These are phyloP conservation scores for Penicillium roqueforti DNA, from an alignment of 495 filamentous ascomycete genomes.

Conservation along the genomic window DNA sequence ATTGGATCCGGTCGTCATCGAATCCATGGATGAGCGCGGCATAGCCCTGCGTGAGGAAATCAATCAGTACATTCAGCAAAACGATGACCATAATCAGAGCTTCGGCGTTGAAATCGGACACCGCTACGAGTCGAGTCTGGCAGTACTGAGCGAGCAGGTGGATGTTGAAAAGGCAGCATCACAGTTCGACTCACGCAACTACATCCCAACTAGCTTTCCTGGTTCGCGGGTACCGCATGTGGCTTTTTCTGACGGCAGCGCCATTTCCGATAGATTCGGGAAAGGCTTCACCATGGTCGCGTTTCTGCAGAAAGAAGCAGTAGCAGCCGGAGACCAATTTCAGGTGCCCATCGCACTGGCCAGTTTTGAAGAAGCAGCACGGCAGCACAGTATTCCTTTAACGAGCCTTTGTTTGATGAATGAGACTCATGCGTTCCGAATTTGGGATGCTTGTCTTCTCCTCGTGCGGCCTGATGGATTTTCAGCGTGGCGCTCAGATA, in stretches of 20 bases:
- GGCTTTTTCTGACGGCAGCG: slow-evolving; percentile 20
- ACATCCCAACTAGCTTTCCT: slow-evolving; percentile 23
- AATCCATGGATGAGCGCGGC: background rate
- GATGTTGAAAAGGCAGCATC: slow-evolving; percentile 7
- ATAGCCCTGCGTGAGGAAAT: background rate
- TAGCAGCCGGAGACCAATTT: background rate
- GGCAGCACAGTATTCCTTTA: background rate
- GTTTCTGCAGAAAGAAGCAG: slow-evolving; percentile 6
- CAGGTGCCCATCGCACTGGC: background rate
- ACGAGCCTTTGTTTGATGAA: background rate
- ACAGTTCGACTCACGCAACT: slow-evolving; percentile 6
- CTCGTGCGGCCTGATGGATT: slow-evolving; percentile 19
- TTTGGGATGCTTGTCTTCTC: slow-evolving; percentile 11
- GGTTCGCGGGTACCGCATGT: slow-evolving; percentile 29
- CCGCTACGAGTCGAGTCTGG: slow-evolving; percentile 5
- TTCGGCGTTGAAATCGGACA: slow-evolving; percentile 14
- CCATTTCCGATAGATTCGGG: slow-evolving; percentile 21
- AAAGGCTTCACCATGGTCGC: slow-evolving; percentile 26
- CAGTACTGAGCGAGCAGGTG: background rate
- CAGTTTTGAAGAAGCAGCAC: background rate
- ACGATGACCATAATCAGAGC: slow-evolving; percentile 14
- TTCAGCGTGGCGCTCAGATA: slow-evolving; percentile 15
- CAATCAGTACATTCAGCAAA: slow-evolving; percentile 2
- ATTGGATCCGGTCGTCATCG: slow-evolving; percentile 8
- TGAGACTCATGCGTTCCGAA: background rate